These are phyloP conservation scores for Abelmoschus esculentus DNA, from an alignment of 345 rosid genomes.

Conservation along the genomic window DNA sequence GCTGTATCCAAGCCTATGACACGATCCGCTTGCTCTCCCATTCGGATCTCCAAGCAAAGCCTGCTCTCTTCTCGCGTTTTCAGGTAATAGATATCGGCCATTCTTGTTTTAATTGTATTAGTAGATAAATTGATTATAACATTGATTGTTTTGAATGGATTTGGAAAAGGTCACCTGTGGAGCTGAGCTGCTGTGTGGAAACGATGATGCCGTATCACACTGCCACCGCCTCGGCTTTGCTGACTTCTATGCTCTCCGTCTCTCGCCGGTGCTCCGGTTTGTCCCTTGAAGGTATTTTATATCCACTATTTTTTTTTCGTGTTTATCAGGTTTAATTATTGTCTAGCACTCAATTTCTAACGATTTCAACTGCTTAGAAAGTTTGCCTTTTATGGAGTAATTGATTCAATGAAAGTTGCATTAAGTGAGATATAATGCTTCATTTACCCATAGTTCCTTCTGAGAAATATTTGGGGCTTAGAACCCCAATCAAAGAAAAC, in stretches of 20 bases:
- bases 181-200: constrained; percentile 69
- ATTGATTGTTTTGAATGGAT: neutral
- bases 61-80: constrained; percentile 44
- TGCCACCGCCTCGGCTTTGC: constrained; percentile 80
- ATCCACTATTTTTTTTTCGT: too few relatives aligned
- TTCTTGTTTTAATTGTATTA: neutral
- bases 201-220: constrained; percentile 80
- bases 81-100: constrained; percentile 35
- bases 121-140: neutral
- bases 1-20: constrained; percentile 28
- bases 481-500: neutral
- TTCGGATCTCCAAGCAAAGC: constrained; percentile 37
- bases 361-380: too few relatives aligned
- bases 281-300: constrained; percentile 52
- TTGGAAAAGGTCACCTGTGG: constrained; percentile 56
- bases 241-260: constrained; percentile 73
- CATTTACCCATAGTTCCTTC: neutral
- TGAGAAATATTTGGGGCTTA: neutral
- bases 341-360: too few relatives aligned
- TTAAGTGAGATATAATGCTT: neutral
- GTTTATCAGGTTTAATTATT: too few relatives aligned
- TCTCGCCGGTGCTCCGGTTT: constrained; percentile 50
- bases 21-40: constrained; percentile 32
- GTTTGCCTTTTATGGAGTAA: too few relatives aligned
- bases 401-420: neutral